Conservation (phyloP, 1,284 basidiomycete species). For the Ceratobasidium sp. region DNA sequence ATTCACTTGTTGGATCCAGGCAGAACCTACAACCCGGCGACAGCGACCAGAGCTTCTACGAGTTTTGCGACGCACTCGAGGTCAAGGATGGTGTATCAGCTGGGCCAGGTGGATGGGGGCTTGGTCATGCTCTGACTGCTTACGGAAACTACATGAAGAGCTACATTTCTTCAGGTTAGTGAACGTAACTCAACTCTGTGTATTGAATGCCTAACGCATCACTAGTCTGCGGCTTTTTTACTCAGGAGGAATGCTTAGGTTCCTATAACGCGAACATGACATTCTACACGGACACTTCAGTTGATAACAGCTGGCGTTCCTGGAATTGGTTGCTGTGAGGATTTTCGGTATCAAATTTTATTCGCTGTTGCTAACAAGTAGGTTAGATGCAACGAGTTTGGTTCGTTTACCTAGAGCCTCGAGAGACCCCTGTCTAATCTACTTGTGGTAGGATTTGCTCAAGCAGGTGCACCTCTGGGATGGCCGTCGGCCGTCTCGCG, state of each 20-base stretch:
- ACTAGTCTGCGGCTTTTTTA: not conserved
- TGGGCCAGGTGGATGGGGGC: conserved; percentile 64
- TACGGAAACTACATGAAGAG: conserved; percentile 68
- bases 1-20: not conserved
- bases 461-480: conserved; percentile 39
- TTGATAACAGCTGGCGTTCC: conserved; percentile 62
- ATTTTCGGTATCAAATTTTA: not conserved
- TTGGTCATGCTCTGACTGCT: conserved; percentile 64
- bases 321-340: conserved; percentile 61
- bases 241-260: conserved; percentile 57
- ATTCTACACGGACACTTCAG: conserved; percentile 60
- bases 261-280: conserved; percentile 59
- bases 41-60: conserved; percentile 58
- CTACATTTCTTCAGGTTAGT: too few species aligned
- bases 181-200: too few species aligned
- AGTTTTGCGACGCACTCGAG: conserved; percentile 77
- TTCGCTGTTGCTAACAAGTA: conserved; percentile 43
- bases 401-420: conserved; percentile 17
- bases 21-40: conserved; percentile 54
- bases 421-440: not conserved
- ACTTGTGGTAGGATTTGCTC: conserved; percentile 24
- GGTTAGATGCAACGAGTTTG: conserved; percentile 40
- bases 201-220: too few species aligned
- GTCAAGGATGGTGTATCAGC: conserved; percentile 67
- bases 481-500: conserved; percentile 39